Evolutionary conservation across 306 rosid genomes (phyloP).

Genomic region (Lathyrus sativus): DNA sequence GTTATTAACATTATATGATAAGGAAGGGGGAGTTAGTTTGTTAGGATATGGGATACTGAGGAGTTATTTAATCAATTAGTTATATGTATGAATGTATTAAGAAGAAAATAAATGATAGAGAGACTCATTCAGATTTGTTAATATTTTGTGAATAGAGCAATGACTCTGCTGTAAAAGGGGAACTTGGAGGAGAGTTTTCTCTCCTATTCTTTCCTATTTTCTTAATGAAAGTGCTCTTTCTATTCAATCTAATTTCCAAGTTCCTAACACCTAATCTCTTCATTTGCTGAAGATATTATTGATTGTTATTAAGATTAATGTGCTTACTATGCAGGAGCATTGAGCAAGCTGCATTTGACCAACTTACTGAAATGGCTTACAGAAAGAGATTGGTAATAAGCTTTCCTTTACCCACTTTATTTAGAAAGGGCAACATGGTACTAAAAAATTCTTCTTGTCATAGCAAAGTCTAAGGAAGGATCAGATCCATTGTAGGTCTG

Average conservation of each 20-base stretch:
- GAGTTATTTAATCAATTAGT: background rate
- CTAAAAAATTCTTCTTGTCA: background rate
- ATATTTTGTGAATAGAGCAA: background rate
- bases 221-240: background rate
- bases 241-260: background rate
- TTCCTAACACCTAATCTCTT: background rate
- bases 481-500: slow-evolving; percentile 10
- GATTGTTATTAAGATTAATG: slow-evolving; percentile 34
- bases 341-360: slow-evolving; percentile 82
- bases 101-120: background rate
- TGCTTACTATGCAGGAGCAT: slow-evolving; percentile 60
- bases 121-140: background rate
- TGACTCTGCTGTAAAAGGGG: too few species aligned
- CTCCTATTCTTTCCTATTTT: too few species aligned
- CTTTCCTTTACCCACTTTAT: slow-evolving; percentile 31
- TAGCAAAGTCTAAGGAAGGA: slow-evolving; percentile 14
- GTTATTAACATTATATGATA: background rate
- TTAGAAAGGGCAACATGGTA: background rate
- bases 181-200: too few species aligned
- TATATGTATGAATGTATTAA: background rate
- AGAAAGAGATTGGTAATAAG: slow-evolving; percentile 71
- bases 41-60: background rate
- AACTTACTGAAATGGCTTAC: slow-evolving; percentile 80
- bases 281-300: slow-evolving; percentile 28
- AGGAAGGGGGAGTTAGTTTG: background rate